Evolutionary conservation across 2,329 filamentous ascomycete species (phyloP), one percentile per base, ranked within the genome.

Genomic region (Chaetomium strumarium): DNA sequence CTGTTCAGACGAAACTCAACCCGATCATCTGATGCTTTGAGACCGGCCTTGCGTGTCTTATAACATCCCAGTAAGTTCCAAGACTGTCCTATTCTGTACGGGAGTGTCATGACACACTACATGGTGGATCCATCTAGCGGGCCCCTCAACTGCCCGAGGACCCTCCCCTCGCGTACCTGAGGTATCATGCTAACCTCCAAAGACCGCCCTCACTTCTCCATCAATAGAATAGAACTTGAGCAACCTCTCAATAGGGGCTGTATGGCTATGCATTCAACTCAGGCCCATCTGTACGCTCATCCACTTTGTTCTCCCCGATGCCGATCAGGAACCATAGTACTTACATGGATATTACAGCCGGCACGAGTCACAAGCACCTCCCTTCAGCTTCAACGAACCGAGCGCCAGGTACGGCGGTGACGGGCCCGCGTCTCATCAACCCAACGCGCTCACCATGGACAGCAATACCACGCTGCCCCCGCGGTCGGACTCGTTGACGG

Each of bases 261-360:
- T 62, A 62, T 64, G 67, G 68, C 65, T 69, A 79, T 80, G 77
- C 74, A 78, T 63, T 69, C 75, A 57, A 72, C 67, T 63, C 75
- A 79, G 62, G 67, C 72, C 64, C 73, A 77, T 63, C 64, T 78
- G 78, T 81, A 77, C 67, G 77, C 63, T 59, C 47, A 62, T 55
- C 63, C 63, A 59, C 58, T 59, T 58, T 55, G 56, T 58, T 59
- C 54, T 12, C 20, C 37, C 17, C 39, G 20, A 29, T 34, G 51
- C 42, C 49, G 36, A 56, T 55, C 55, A 51, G 58, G 47, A 52
- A 59, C 55, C 57, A 55, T 59, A 61, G 46, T 55, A 65, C 74
- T 75, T 67, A 75, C 68, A 66, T 58, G 52, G 58, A 54, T 58
- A 55, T 43, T 55, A 53, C 63, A 77, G 75, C 64, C 70, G 67